phyloP scores from a whole-genome alignment of 148 eudicot genomes.

The Rheum nobile region DNA sequence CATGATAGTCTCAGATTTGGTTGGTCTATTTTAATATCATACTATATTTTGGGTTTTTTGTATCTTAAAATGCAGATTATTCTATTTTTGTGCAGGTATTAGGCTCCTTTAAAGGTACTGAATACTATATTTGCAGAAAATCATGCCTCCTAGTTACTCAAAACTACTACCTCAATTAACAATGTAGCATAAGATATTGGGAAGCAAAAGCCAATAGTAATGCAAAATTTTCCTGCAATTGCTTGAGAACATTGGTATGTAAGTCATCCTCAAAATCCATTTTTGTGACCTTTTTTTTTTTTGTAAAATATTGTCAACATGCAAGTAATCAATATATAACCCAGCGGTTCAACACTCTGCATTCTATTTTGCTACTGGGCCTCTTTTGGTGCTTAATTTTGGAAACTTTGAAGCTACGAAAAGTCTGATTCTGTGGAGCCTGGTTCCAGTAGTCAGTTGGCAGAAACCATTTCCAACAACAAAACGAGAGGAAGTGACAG shows the following conservation, averaged over 20 bases:
- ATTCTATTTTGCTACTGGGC: not conserved
- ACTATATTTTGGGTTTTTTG: not conserved
- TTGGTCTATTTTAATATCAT: too few species aligned
- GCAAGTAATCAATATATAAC: not conserved
- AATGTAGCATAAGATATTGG: not conserved
- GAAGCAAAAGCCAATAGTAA: not conserved
- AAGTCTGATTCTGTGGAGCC: not conserved
- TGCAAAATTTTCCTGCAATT: not conserved
- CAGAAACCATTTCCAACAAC: too few species aligned
- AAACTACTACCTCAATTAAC: not conserved
- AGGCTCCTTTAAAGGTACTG: not conserved
- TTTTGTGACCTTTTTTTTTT: not conserved
- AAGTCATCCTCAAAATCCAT: not conserved
- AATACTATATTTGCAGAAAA: not conserved
- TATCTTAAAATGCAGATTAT: not conserved
- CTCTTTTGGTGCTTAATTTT: not conserved
- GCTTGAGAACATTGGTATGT: not conserved
- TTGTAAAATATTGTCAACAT: not conserved
- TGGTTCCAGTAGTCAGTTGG: not conserved
- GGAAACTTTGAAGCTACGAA: not conserved
- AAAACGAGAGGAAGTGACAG: too few species aligned
- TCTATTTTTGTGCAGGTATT: not conserved
- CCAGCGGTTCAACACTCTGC: not conserved
- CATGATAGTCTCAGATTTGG: not conserved
- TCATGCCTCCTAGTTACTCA: not conserved